Evolutionary conservation across 2,329 filamentous ascomycete species (phyloP), one percentile per base, ranked within the genome.

Genomic region (Cladobotryum protrusum): DNA sequence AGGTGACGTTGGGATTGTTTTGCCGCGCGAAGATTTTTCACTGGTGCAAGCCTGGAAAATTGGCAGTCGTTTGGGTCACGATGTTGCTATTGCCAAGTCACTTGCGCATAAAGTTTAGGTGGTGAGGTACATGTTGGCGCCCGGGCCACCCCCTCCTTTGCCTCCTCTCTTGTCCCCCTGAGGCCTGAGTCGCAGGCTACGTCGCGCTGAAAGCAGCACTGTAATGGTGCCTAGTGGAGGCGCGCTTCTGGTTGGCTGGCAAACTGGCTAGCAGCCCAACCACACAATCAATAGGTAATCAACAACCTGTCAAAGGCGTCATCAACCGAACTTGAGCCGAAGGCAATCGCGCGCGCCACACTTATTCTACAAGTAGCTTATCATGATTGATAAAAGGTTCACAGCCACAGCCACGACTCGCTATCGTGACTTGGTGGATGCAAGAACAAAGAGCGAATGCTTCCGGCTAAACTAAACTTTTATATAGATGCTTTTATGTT

Each of bases 1-100:
- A 71, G 70, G 71, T 78, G 76, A 76, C 74, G 76, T 78, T 78
- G 74, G 67, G 67, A 69, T 72, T 72, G 71, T 73, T 77, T 72
- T 71, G 73, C 67, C 72, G 73, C 72, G 70, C 71, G 69, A 69
- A 71, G 72, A 78, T 73, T 77, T 77, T 77, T 77, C 73, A 67
- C 71, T 68, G 61, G 63, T 60, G 64, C 61, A 65, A 57, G 61
- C 50, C 50, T 55, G 56, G 55, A 59, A 57, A 54, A 47, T 56
- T 52, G 57, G 24, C 54, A 46, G 54, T 49, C 50, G 50, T 49
- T 57, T 56, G 52, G 56, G 59, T 60, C 60, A 60, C 62, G 55
- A 55, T 58, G 46, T 59, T 56, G 52, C 48, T 50, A 24, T 37
- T 15, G 43, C 12, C 20, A 64, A 50, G 62, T 64, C 60, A 63